Percentiles rank a stretch among this genome's conserved stretches.
phyloP scores from a whole-genome alignment of 371 early-diverging fungal genomes.

The Chytridiales sp. region DNA sequence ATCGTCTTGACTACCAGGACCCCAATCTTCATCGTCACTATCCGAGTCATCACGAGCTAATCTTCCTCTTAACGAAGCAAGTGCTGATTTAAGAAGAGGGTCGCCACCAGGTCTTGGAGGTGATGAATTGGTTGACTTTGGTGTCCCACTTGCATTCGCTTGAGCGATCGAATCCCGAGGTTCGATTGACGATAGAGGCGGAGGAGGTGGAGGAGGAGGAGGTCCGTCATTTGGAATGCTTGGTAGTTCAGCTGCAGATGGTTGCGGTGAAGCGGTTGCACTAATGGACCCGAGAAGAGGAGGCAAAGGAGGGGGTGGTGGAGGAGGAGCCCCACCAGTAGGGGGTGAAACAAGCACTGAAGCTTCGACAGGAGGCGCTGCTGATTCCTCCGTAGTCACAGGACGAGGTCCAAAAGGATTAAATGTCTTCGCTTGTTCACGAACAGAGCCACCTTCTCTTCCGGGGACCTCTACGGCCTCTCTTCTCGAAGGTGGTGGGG shows the following conservation, averaged over 20 bases:
- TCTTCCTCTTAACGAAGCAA: too few relatives aligned
- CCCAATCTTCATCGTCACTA: slow-evolving; percentile 7
- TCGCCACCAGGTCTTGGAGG: slow-evolving; percentile 8
- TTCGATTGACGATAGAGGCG: slow-evolving; percentile 39
- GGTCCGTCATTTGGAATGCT: slow-evolving; percentile 7
- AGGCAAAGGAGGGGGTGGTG: slow-evolving; percentile 36
- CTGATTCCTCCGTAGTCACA: slow-evolving; percentile 9
- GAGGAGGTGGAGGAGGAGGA: slow-evolving; percentile 38
- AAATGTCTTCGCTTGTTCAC: slow-evolving; percentile 23
- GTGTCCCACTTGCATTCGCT: neutral
- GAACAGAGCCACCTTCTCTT: slow-evolving; percentile 16
- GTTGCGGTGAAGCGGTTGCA: neutral
- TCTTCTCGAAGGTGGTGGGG: slow-evolving; percentile 1
- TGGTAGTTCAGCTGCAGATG: neutral
- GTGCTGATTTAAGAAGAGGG: too few relatives aligned
- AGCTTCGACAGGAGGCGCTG: neutral
- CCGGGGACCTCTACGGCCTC: slow-evolving; percentile 3
- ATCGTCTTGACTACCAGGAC: too few relatives aligned
- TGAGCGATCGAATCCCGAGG: too few relatives aligned
- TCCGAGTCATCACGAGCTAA: slow-evolving; percentile 19
- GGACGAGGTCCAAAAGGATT: slow-evolving; percentile 20
- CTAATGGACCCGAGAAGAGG: slow-evolving; percentile 9
- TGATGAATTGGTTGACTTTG: slow-evolving; percentile 13
- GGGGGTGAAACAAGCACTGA: too few relatives aligned
- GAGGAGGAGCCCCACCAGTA: slow-evolving; percentile 4